Percentiles rank a stretch among this genome's conserved stretches.
phyloP scores from a whole-genome alignment of 257 asterid genomes.

The Galeopsis tetrahit region DNA sequence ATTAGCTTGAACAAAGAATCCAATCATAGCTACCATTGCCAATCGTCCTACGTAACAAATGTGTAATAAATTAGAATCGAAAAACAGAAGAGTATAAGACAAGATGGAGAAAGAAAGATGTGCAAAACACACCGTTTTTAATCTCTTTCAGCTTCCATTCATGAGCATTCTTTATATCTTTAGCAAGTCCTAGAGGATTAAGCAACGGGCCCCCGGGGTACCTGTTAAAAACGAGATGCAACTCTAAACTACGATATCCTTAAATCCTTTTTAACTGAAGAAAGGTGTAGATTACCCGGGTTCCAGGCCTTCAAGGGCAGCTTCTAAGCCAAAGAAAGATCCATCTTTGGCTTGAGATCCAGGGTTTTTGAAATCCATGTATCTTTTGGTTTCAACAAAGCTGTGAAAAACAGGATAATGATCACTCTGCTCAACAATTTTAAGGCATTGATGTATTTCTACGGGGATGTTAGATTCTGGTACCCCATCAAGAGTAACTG shows the following conservation, averaged over 20 bases:
- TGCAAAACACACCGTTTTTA: constrained; percentile 61
- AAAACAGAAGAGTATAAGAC: background rate
- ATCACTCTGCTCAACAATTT: constrained; percentile 6
- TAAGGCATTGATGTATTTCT: background rate
- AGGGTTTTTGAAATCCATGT: constrained; percentile 78
- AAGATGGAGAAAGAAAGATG: constrained; percentile 3
- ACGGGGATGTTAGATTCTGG: background rate
- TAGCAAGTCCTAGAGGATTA: constrained; percentile 87
- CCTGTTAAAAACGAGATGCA: constrained; percentile 37
- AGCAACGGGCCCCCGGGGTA: constrained; percentile 95
- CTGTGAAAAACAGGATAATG: constrained; percentile 37
- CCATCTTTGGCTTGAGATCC: constrained; percentile 90
- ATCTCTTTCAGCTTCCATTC: constrained; percentile 93
- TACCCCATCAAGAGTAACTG: constrained; percentile 94
- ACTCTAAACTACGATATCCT: background rate
- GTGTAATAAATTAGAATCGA: background rate
- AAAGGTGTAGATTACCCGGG: constrained; percentile 61
- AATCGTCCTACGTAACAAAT: constrained; percentile 55
- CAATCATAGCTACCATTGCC: constrained; percentile 92
- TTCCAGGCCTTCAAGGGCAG: constrained; percentile 79
- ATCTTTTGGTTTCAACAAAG: constrained; percentile 81
- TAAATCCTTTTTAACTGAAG: background rate
- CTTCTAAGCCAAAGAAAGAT: constrained; percentile 82
- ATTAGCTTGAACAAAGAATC: constrained; percentile 81
- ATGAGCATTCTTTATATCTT: constrained; percentile 79